Evolutionary conservation across 73 alveolate species (phyloP).

Genomic region (Loxodes magnus): DNA sequence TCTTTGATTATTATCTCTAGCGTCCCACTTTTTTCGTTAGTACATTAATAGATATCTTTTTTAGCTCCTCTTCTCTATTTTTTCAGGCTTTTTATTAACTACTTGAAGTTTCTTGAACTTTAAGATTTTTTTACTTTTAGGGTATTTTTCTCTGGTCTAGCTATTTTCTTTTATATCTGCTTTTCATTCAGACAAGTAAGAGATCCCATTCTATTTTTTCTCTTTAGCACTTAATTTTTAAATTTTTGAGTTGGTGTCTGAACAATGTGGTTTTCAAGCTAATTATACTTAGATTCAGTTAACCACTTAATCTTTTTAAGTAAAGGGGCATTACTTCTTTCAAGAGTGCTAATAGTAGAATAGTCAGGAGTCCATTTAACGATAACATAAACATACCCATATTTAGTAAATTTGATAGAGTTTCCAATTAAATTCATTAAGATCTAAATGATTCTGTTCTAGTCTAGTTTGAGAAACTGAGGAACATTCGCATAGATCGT

Average conservation of each 20-base stretch:
- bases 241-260: neutral
- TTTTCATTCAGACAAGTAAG: neutral
- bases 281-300: neutral
- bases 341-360: too few species aligned
- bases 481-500: constrained; percentile 7
- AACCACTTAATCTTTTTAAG: too few species aligned
- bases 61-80: too few species aligned
- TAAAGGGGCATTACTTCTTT: too few species aligned
- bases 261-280: neutral
- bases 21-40: neutral
- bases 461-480: constrained; percentile 6
- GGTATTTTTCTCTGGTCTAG: neutral
- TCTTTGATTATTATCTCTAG: neutral
- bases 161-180: neutral
- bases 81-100: too few species aligned
- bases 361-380: neutral
- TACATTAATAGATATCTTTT: neutral
- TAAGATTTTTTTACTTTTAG: neutral
- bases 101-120: neutral
- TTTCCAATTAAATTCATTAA: constrained; percentile 32
- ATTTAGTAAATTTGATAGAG: constrained; percentile 29
- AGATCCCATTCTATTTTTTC: too few species aligned
- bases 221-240: too few species aligned
- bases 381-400: constrained; percentile 20
- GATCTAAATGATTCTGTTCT: constrained; percentile 21